These are phyloP conservation scores for Cryomyces minteri DNA, from an alignment of 495 filamentous ascomycete genomes.

Conservation along the genomic window DNA sequence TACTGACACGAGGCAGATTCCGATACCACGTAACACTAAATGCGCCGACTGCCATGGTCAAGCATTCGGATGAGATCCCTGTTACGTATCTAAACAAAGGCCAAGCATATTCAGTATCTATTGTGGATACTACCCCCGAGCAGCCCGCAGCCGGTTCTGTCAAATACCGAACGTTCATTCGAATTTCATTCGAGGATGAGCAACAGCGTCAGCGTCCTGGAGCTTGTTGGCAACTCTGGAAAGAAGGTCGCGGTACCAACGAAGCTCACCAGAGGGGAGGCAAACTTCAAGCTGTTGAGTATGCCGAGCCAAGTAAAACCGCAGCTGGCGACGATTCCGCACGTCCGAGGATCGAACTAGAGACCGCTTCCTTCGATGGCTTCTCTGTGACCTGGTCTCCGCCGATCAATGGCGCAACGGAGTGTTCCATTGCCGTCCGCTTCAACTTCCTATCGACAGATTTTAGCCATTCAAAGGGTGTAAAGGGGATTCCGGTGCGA, in stretches of 20 bases:
- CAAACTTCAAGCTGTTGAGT: constrained; percentile 82
- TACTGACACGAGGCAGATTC: constrained; percentile 41
- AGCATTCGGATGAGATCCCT: constrained; percentile 67
- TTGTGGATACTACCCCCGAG: constrained; percentile 50
- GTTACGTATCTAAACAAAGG: constrained; percentile 96
- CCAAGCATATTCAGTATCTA: constrained; percentile 67
- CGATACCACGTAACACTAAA: constrained; percentile 81
- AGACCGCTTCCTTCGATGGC: constrained; percentile 73
- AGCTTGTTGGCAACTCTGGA: constrained; percentile 90
- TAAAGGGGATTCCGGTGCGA: constrained; percentile 87
- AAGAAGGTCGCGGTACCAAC: constrained; percentile 74
- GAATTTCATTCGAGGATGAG: constrained; percentile 88
- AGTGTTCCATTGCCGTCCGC: constrained; percentile 70
- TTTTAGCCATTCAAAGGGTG: constrained; percentile 94
- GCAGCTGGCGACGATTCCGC: constrained; percentile 44
- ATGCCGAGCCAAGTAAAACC: constrained; percentile 53
- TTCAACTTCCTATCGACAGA: constrained; percentile 98
- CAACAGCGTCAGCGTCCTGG: constrained; percentile 67
- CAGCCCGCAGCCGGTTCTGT: constrained; percentile 19
- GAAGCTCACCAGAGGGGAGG: constrained; percentile 80
- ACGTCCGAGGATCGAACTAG: constrained; percentile 57
- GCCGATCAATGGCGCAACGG: constrained; percentile 35
- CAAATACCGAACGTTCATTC: constrained; percentile 70
- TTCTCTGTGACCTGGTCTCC: constrained; percentile 83
- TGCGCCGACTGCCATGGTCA: constrained; percentile 94